Evolutionary conservation across 179 eudicot genomes (phyloP), one percentile per base, ranked within the genome.

Genomic region (Actinidia polygama): DNA sequence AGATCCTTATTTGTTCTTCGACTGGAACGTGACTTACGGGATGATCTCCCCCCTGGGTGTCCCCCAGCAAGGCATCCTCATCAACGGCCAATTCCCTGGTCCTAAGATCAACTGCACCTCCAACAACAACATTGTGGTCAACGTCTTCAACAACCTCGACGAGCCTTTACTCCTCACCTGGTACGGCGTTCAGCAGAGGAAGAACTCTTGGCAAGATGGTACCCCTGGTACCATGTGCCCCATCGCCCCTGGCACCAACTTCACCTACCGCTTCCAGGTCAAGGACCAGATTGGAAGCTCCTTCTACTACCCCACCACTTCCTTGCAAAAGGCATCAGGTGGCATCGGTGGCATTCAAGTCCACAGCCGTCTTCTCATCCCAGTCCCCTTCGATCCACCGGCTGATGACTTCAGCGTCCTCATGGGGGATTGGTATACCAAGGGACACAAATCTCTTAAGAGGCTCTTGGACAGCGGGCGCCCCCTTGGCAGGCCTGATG

Each of bases 221-320:
- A 80, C 78, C 49, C 80, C 19, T 0, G 87, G 87, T 4, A 85
- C 89, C 57, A 85, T 53, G 76, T 87, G 89, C 78, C 87, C 89
- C n/a, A 87, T 87, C 64, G 51, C 9, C 68, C 89, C 89, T 1
- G 83, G 87, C 3, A 58, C 75, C 0, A 87, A 84, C 63, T 82
- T 12, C 62, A 87, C 89, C 61, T 84, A 79, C 73, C 36, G 18
- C 0, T 76, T 84, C 77, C 89, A 86, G 78, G 86, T 86, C 73
- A 86, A 86, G 85, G 89, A 84, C 75, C 89, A 87, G 54, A 87
- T 87, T 40, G 89, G 89, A 30, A 87, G 87, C 83, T 87, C 66
- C 46, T 79, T n/a, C 75, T 87, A 87, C 80, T 84, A 54, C 57
- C 87, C 89, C 18, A 59, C 87, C 47, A 46, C 77, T 16, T 72